Base-by-base conservation (phyloP, 345 rosid species). In the Gynandropsis gynandra region DNA sequence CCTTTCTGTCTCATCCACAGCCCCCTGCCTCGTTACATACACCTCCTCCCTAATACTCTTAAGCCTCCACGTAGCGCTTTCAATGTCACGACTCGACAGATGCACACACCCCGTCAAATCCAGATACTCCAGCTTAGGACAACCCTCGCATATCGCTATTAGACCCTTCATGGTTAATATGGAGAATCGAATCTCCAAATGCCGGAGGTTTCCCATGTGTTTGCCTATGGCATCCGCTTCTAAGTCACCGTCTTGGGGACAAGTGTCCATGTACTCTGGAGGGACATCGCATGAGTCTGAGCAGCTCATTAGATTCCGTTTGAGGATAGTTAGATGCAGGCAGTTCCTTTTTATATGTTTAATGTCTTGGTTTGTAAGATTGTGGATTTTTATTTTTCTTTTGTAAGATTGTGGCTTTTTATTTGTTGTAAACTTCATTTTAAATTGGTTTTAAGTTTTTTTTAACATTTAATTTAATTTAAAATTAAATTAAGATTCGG, bases 191-290 rank as follows among this genome's bases (percentile, higher is more conserved):
- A 83, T 67, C 69, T 86, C 97, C 13, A 86, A 83, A 51, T 52
- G 84, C 68, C 53, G 67, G 40, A 90, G 56, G n/a, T 51, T 63
- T 10, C 72, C 72, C 89, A 86, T 81, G 40, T 47, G 76, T 32
- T 73, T 76, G 4, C 83, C 89, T n/a, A 82, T 73, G 1, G 87
- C 83, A 1, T 63, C 67, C 14, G 96, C 98, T 52, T 90, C 95
- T 0, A 61, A 48, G 68, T 83, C 89, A 5, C 95, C 92, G 45
- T 90, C 98, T 68, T 76, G 87, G 15, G 95, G 98, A 63, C 81
- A 83, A 44, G 87, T 70, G 48, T 81, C 73, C 31, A 87, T 63
- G 20, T 83, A 84, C 61, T 77, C 85, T 12, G 16, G 0, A 1
- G 96, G 98, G 49, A 83, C 87, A 57, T 63, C 63, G 56, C 89